Conservation (phyloP, 2,329 filamentous ascomycete species). For the Didymella segeticola region DNA sequence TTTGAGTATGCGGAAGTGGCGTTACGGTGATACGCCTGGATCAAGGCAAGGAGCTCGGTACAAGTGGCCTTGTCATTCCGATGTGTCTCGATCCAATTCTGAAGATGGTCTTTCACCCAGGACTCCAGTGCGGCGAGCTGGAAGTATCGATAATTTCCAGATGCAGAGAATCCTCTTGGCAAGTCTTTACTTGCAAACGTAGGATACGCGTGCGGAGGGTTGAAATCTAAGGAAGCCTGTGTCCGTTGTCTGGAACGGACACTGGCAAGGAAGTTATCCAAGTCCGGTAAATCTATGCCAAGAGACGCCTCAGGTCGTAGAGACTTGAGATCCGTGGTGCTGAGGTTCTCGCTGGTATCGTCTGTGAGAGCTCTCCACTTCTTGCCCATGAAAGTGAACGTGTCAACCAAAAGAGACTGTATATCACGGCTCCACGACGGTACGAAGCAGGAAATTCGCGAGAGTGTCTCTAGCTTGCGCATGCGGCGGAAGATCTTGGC, state of each 20-base stretch:
- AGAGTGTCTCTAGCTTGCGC: slow-evolving; percentile 29
- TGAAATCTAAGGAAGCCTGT: slow-evolving; percentile 11
- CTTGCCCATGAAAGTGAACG: slow-evolving; percentile 18
- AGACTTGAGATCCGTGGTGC: slow-evolving; percentile 1
- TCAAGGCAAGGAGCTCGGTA: slow-evolving; percentile 13
- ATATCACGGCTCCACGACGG: slow-evolving; percentile 12
- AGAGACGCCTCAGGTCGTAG: slow-evolving; percentile 27
- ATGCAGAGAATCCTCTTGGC: slow-evolving; percentile 10
- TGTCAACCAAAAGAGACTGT: background rate
- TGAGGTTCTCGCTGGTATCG: slow-evolving; percentile 5
- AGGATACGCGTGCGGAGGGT: slow-evolving; percentile 16
- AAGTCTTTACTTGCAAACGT: slow-evolving; percentile 12
- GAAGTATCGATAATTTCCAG: slow-evolving; percentile 42
- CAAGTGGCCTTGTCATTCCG: slow-evolving; percentile 35
- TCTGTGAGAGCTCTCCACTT: slow-evolving; percentile 18
- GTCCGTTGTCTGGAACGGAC: slow-evolving; percentile 3
- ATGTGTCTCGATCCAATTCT: slow-evolving; percentile 49
- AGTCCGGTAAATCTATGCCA: slow-evolving; percentile 19
- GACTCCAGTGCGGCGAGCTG: slow-evolving; percentile 58
- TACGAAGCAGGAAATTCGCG: slow-evolving; percentile 6
- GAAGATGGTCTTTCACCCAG: slow-evolving; percentile 56
- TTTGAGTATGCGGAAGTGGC: slow-evolving; percentile 42
- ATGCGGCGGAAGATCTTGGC: slow-evolving; percentile 33
- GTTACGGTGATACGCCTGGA: slow-evolving; percentile 23
- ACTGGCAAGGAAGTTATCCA: slow-evolving; percentile 26